Evolutionary conservation across 2,329 filamentous ascomycete genomes (phyloP), one percentile per base, ranked within the genome.

Genomic region (Exserohilum rostratum): DNA sequence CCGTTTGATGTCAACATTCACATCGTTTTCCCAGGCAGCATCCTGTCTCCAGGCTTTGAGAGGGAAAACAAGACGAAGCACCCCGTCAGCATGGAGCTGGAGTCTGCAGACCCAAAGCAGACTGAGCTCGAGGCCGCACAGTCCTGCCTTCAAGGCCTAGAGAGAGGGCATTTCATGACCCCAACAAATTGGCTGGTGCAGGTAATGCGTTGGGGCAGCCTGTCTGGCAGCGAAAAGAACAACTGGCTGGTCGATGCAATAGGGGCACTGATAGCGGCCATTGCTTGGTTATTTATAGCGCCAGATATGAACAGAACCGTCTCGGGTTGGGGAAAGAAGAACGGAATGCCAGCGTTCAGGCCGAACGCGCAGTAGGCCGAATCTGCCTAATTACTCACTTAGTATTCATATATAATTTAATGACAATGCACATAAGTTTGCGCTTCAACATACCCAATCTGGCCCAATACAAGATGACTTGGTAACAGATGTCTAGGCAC

Each of bases 21-120:
- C 68, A 84, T 91, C 37, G 85, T 98, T 11, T 90, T 87, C 66
- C 95, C 95, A 0, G 93, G 90, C 48, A 91, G 89, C 2, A 98
- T 99, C 60, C 81, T 86, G 12, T 88, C 85, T 5, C 87, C 91
- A 0, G 92, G 93, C 0, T 83, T 88, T 46, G 87, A 88, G 56
- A 81, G 84, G 15, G 93, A 98, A 78, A 88, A 96, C 68, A 76
- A 79, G 65, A 84, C 84, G 25, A 98, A 98, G 77, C 93, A 93
- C 6, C 85, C 83, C 5, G 82, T 97, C 45, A 96, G 93, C 3
- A 83, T 86, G 62, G 81, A 88, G 47, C 77, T 98, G 40, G 95
- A 98, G 76, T 87, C 90, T 63, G 83, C 85, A n/a, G 95, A 99
- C 72, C 88, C 88, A 12, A 82, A 86, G 42, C 90, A 96, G 75